Base-by-base conservation (phyloP, 2,329 filamentous ascomycete genomes). In the Monilinia vaccinii-corymbosi region DNA sequence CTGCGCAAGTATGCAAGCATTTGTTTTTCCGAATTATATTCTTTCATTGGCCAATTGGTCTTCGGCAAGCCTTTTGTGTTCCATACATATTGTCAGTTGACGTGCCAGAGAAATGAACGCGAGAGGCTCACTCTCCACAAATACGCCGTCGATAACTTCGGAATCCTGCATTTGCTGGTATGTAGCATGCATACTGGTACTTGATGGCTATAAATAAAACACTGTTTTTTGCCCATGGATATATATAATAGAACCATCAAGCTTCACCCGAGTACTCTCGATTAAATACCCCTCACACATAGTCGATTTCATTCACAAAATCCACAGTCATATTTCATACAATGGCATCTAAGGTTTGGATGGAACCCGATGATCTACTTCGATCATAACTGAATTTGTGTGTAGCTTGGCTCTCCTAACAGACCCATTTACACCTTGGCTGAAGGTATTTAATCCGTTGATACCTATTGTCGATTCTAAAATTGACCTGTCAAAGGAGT, bases 341-440 rank as follows among this genome's bases (percentile, higher is more conserved):
- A 21, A 58, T 58, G 56, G 38, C 46, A 53, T 53, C 56, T 2
- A 51, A 49, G 46, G 47, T 52, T 16, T 51, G 46, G 45, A 28
- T 51, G 46, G 45, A 28, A 11, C n/a, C 23, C n/a, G 16, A 38
- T 21, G 14, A 34, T 36, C 14, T 45, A 52, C 21, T 3, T 42
- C 5, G 36, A 40, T 8, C 21, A 42, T 2, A 10, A 31, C 56
- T 58, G 14, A 58, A 9, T 7, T 10, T 25, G 9, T 56, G 11
- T 46, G 57, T 50, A 60, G 56, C 31, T 48, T 18, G 10, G 49
- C 32, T 25, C 62, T 59, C 58, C 56, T 8, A n/a, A 57, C n/a
- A 57, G 23, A 36, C 32, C 69, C 61, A 61, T 60, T 3, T 71
- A 70, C 55, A 71, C 70, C 7, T 60, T 70, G 4, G 65, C 70